Evolutionary conservation across 805 yeast genomes (phyloP).

Genomic region (Saccharomycopsis sp.): DNA sequence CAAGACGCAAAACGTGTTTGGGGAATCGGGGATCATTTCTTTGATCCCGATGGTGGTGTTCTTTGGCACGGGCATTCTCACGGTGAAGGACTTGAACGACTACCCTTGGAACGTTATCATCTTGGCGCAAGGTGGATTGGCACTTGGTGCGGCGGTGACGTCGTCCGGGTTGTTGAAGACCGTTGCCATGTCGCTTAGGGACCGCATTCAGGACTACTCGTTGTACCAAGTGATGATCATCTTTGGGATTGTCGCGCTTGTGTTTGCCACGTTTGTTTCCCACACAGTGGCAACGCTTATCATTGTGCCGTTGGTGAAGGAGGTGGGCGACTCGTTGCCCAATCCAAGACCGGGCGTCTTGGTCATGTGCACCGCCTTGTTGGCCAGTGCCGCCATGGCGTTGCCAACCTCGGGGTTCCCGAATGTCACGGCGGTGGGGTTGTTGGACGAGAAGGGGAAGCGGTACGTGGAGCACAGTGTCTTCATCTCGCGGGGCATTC

Average conservation of each 20-base stretch:
- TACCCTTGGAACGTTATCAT: slow-evolving; percentile 95
- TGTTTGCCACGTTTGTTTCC: slow-evolving; percentile 92
- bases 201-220: slow-evolving; percentile 51
- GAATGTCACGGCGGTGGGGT: slow-evolving; percentile 91
- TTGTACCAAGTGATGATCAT: slow-evolving; percentile 63
- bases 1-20: slow-evolving; percentile 60
- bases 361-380: slow-evolving; percentile 52
- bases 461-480: slow-evolving; percentile 83
- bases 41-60: slow-evolving; percentile 76
- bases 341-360: slow-evolving; percentile 78
- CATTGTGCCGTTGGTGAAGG: slow-evolving; percentile 80
- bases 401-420: slow-evolving; percentile 97
- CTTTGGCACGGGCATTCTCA: slow-evolving; percentile 81
- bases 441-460: slow-evolving; percentile 85
- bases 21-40: slow-evolving; percentile 94
- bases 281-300: slow-evolving; percentile 97
- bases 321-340: slow-evolving; percentile 65
- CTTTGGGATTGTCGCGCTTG: slow-evolving; percentile 73
- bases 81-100: slow-evolving; percentile 86
- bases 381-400: slow-evolving; percentile 96
- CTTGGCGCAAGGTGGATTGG: slow-evolving; percentile 96
- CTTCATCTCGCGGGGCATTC: slow-evolving; percentile 85
- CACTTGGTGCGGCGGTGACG: slow-evolving; percentile 89
- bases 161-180: slow-evolving; percentile 79
- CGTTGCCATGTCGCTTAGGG: slow-evolving; percentile 63